Conservation (phyloP, 345 rosid species). For the Boechera stricta region DNA sequence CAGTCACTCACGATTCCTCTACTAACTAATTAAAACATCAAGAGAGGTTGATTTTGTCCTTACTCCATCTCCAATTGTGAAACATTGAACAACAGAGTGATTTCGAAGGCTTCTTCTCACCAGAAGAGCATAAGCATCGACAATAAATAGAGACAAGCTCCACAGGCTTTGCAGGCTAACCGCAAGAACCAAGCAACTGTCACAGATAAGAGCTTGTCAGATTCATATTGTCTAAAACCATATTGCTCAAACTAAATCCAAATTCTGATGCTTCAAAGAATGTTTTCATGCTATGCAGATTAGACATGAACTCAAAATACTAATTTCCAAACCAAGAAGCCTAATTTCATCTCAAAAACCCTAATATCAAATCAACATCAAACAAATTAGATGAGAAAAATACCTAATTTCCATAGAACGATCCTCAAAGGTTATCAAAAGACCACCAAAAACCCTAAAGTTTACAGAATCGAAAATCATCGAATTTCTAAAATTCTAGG, state of each 20-base stretch:
- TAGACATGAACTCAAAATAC: not conserved
- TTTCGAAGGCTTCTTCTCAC: constrained; percentile 73
- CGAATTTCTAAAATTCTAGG: not conserved
- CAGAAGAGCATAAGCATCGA: constrained; percentile 68
- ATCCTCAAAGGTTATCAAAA: not conserved
- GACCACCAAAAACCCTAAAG: constrained; percentile 4
- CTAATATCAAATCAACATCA: not conserved
- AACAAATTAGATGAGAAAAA: constrained; percentile 2
- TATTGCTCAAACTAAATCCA: not conserved
- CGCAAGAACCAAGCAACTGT: constrained; percentile 78
- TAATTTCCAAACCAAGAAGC: not conserved
- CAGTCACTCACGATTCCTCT: not conserved
- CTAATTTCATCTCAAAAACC: not conserved
- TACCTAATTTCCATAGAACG: not conserved
- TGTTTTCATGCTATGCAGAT: constrained; percentile 1
- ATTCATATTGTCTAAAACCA: constrained; percentile 16
- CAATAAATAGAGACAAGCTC: constrained; percentile 69
- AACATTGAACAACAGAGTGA: constrained; percentile 50
- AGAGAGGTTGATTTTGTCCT: constrained; percentile 29
- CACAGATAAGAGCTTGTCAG: constrained; percentile 24
- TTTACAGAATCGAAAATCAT: constrained; percentile 18
- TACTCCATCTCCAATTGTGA: constrained; percentile 87
- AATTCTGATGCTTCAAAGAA: not conserved
- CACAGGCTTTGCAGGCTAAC: constrained; percentile 73
- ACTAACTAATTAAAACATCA: constrained; percentile 14